Evolutionary conservation across 1,139 yeast genomes (phyloP), one percentile per base, ranked within the genome.

Genomic region (Scheffersomyces illinoinensis): DNA sequence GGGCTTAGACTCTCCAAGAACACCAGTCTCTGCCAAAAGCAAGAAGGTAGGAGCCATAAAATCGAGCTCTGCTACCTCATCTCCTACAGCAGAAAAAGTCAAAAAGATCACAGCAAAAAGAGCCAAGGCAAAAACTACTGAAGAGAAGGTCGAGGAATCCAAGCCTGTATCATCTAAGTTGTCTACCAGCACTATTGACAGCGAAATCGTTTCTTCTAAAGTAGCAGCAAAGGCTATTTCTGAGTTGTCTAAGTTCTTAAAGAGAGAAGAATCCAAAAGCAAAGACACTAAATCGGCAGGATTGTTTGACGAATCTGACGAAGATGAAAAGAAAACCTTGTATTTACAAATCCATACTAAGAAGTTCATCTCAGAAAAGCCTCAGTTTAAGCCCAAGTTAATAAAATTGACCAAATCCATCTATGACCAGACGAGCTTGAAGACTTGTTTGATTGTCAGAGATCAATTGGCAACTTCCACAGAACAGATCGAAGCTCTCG

Each of bases 391-490:
- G 76, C 96, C 97, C 53, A 87, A 85, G 69, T 72, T 85, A 57
- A 81, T 93, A 58, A 70, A 76, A 56, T 71, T 90, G 55, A 78
- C 88, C 54, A 80, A 87, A 67, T 73, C 89, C 5, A 73, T 86
- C 55, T 62, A 71, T 66, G 73, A 81, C 53, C 68, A 76, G 46
- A 81, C 81, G 23, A 82, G 82, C 60, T 78, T 86, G 66, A 85
- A 84, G 59, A 82, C 90, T 50, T 90, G 97, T 71, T 75, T 95
- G 64, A 85, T 95, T 62, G 80, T 89, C 50, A 87, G 92, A 69
- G 97, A 92, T 62, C 74, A 75, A 79, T 85, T 70, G 77, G 85
- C 73, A 74, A 91, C 71, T 72, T 80, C 69, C 58, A 84, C 85
- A 59, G 88, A 85, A 62, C 85, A 87, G 59, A 80, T 89, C 59